phyloP scores from a whole-genome alignment of 1,284 basidiomycete genomes.

The Papiliotrema laurentii region DNA sequence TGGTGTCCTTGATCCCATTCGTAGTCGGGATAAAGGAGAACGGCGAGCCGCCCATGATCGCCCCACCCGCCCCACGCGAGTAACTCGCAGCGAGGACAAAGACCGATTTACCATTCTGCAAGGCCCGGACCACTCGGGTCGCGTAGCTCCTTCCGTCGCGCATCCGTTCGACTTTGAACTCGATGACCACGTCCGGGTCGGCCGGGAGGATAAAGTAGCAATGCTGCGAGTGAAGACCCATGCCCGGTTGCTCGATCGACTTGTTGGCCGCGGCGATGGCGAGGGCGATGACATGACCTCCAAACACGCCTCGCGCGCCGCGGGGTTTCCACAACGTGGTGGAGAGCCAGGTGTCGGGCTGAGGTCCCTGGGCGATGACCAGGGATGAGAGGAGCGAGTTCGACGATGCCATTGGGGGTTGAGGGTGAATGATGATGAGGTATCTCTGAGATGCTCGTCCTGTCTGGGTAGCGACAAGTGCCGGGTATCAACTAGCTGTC shows the following conservation, averaged over 20 bases:
- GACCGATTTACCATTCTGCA: constrained; percentile 69
- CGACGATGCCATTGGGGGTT: neutral
- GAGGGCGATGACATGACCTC: constrained; percentile 82
- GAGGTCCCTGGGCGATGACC: neutral
- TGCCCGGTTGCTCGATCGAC: constrained; percentile 63
- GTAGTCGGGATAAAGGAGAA: constrained; percentile 9
- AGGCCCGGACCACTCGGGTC: constrained; percentile 63
- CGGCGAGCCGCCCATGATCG: neutral
- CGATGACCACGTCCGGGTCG: constrained; percentile 68
- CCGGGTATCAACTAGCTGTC: no score
- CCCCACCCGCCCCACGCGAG: constrained; percentile 57
- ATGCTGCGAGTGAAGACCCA: constrained; percentile 58
- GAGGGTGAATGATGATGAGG: neutral
- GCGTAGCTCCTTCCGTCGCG: constrained; percentile 55
- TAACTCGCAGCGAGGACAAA: constrained; percentile 85
- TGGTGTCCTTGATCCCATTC: neutral
- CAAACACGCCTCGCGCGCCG: constrained; percentile 73
- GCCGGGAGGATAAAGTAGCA: constrained; percentile 53
- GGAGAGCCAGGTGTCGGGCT: constrained; percentile 1
- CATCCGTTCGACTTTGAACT: constrained; percentile 81
- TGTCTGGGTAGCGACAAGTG: no score
- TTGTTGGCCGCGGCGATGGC: constrained; percentile 73
- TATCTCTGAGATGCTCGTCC: no score
- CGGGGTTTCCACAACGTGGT: constrained; percentile 59
- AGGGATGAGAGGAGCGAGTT: neutral